These are phyloP conservation scores for Chrysanthemum seticuspe DNA, from an alignment of 129 eudicot species.

Conservation along the genomic window DNA sequence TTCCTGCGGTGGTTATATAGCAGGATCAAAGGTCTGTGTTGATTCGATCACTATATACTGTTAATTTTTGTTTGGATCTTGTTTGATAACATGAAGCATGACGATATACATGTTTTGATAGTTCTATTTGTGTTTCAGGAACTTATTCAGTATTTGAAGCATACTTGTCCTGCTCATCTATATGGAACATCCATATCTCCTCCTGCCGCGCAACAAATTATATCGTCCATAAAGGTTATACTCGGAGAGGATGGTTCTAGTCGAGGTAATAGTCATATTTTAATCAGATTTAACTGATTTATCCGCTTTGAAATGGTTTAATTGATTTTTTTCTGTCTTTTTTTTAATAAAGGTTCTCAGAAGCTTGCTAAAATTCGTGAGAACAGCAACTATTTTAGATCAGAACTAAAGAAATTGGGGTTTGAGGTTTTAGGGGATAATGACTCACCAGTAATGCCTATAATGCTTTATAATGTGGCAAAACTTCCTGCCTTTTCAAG, in stretches of 20 bases:
- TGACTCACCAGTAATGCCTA: constrained; percentile 96
- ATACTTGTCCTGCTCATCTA: constrained; percentile 90
- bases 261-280: constrained; percentile 53
- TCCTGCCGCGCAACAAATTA: constrained; percentile 94
- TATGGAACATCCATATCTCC: constrained; percentile 94
- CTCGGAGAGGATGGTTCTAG: constrained; percentile 94
- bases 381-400: constrained; percentile 93
- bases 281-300: no score
- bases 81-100: not conserved
- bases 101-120: not conserved
- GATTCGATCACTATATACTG: not conserved
- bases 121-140: constrained; percentile 48
- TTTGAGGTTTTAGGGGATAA: constrained; percentile 97
- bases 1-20: constrained; percentile 98
- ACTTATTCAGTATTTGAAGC: constrained; percentile 75
- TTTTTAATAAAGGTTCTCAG: constrained; percentile 60
- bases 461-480: constrained; percentile 94
- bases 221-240: constrained; percentile 82
- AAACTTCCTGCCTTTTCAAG: constrained; percentile 97
- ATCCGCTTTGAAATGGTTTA: no score
- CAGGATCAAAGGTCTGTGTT: constrained; percentile 67
- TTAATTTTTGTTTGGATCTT: no score
- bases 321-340: not conserved
- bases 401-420: constrained; percentile 92
- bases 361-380: constrained; percentile 92